Percentiles rank a stretch among this genome's conserved stretches.
These are phyloP conservation scores for Monilinia aucupariae DNA, from an alignment of 2,329 filamentous ascomycete species.

Conservation along the genomic window DNA sequence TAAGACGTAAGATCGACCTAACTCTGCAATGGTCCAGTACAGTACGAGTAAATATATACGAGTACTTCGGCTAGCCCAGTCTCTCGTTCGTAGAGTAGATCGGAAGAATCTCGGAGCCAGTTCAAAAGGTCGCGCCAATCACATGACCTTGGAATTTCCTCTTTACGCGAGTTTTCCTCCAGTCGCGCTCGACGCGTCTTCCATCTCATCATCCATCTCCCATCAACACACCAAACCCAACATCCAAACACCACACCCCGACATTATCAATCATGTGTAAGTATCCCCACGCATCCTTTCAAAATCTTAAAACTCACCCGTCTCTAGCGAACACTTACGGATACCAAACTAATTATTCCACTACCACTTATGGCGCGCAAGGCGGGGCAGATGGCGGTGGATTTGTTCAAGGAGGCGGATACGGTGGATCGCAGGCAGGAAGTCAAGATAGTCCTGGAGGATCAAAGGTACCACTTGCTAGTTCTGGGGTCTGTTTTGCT, in stretches of 20 bases:
- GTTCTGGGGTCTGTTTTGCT: neutral
- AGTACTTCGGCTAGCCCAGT: too few species aligned
- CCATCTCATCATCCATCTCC: neutral
- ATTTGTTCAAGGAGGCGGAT: slow-evolving; percentile 41
- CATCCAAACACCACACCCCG: neutral
- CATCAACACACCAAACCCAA: neutral
- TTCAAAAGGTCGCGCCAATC: neutral
- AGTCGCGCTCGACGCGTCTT: slow-evolving; percentile 13
- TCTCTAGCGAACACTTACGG: slow-evolving; percentile 26
- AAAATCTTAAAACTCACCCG: neutral
- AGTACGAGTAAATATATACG: too few species aligned
- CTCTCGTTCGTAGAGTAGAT: neutral
- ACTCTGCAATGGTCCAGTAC: neutral
- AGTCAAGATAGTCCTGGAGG: slow-evolving; percentile 46
- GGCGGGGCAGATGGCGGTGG: slow-evolving; percentile 57
- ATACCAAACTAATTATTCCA: slow-evolving; percentile 28
- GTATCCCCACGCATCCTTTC: neutral
- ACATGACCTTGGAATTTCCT: slow-evolving; percentile 2
- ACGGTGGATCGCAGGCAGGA: slow-evolving; percentile 53
- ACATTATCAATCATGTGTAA: slow-evolving; percentile 3
- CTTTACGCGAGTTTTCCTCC: slow-evolving; percentile 12
- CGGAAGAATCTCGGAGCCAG: neutral
- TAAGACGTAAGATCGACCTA: neutral
- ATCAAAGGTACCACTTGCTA: slow-evolving; percentile 39
- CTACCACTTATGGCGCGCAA: slow-evolving; percentile 42